Percentiles rank a stretch among this genome's conserved stretches.
phyloP scores from a whole-genome alignment of 257 asterid genomes.

The Nicotiana otophora region DNA sequence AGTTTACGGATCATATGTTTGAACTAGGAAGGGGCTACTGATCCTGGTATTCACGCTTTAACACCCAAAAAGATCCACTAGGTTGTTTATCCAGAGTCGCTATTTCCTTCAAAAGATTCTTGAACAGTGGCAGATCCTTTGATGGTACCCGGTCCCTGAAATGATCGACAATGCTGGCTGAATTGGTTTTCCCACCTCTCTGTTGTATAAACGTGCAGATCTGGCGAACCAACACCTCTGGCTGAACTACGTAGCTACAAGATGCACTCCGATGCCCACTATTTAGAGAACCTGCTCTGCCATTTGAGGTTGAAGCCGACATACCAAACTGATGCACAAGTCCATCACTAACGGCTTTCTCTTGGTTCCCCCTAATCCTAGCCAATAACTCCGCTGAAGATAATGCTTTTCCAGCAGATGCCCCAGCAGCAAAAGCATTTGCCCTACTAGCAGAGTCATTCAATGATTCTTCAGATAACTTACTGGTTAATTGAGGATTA shows the following conservation, averaged over 20 bases:
- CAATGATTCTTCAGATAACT: constrained; percentile 28
- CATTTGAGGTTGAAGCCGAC: constrained; percentile 31
- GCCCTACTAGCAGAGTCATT: constrained; percentile 22
- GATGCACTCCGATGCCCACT: constrained; percentile 33
- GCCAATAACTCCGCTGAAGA: constrained; percentile 78
- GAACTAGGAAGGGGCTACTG: constrained; percentile 11
- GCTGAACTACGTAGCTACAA: constrained; percentile 38
- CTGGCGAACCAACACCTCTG: constrained; percentile 85
- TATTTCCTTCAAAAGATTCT: constrained; percentile 84
- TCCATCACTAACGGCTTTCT: constrained; percentile 61
- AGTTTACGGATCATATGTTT: not conserved
- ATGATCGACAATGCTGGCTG: constrained; percentile 68
- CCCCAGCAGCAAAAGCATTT: constrained; percentile 59
- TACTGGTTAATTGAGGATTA: constrained; percentile 40
- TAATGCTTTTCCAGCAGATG: constrained; percentile 73
- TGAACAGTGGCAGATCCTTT: constrained; percentile 77
- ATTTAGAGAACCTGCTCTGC: constrained; percentile 27
- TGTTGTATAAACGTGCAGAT: constrained; percentile 79
- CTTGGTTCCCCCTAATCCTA: constrained; percentile 61
- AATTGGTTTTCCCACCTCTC: constrained; percentile 65
- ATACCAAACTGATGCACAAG: constrained; percentile 59
- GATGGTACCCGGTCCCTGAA: constrained; percentile 75
- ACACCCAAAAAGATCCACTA: constrained; percentile 67
- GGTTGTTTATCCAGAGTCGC: constrained; percentile 66
- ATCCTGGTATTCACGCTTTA: constrained; percentile 64